Evolutionary conservation across 2,329 filamentous ascomycete species (phyloP).

Genomic region (Talaromyces sp.): DNA sequence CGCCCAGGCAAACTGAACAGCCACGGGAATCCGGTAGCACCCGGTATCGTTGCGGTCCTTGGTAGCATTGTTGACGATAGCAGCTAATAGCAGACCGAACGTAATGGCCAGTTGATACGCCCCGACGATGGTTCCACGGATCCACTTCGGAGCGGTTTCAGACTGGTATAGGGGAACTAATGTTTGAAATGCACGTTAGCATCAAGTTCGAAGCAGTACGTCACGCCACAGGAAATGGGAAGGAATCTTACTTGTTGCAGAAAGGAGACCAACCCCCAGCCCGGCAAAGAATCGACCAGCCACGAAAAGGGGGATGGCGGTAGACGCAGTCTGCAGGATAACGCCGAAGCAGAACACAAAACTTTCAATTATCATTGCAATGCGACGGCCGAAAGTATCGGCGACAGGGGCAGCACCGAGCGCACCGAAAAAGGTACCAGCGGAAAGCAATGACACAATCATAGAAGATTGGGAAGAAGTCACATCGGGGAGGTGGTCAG

Average conservation of each 20-base stretch:
- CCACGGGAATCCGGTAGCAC: slow-evolving; percentile 78
- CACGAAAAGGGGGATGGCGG: slow-evolving; percentile 42
- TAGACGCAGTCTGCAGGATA: slow-evolving; percentile 37
- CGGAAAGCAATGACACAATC: slow-evolving; percentile 55
- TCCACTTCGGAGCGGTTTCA: slow-evolving; percentile 71
- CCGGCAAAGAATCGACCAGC: slow-evolving; percentile 54
- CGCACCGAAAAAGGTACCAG: slow-evolving; percentile 69
- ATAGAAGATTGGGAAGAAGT: slow-evolving; percentile 53
- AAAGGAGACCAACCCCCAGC: slow-evolving; percentile 74
- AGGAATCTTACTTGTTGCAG: slow-evolving; percentile 66
- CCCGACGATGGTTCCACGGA: slow-evolving; percentile 74
- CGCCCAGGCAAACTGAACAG: slow-evolving; percentile 78
- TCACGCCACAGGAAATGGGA: too few relatives aligned
- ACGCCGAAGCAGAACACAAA: slow-evolving; percentile 40
- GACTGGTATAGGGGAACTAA: slow-evolving; percentile 70
- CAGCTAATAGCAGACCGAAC: slow-evolving; percentile 72
- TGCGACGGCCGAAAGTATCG: slow-evolving; percentile 43
- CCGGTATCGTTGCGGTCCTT: slow-evolving; percentile 63
- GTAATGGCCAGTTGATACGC: slow-evolving; percentile 83
- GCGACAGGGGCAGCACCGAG: slow-evolving; percentile 41
- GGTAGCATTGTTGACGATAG: slow-evolving; percentile 72
- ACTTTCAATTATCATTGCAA: slow-evolving; percentile 42
- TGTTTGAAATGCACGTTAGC: neutral
- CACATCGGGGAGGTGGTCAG: slow-evolving; percentile 48
- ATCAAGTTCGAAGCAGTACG: neutral